A percentile compares a stretch with the other conserved stretches of the same genome.
Evolutionary conservation across 805 yeast genomes (phyloP).

Genomic region (Isabelozyma pseudorhagii): DNA sequence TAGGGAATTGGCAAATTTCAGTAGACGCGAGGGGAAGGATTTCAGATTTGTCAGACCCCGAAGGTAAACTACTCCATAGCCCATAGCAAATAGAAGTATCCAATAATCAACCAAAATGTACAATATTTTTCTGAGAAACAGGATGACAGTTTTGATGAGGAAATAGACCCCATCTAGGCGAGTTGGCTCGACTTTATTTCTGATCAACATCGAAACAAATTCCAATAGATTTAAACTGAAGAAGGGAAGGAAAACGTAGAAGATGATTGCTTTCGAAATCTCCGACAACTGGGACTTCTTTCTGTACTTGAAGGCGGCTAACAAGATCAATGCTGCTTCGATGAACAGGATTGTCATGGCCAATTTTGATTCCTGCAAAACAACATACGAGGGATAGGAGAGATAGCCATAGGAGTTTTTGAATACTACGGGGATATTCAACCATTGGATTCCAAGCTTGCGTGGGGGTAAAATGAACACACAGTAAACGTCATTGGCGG

Average conservation of each 20-base stretch:
- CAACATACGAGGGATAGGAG: slow-evolving; percentile 10
- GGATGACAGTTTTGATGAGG: not conserved
- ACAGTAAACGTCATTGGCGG: not conserved
- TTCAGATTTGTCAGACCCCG: not conserved
- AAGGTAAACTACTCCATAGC: slow-evolving; percentile 29
- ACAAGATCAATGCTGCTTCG: not conserved
- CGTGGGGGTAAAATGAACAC: not conserved
- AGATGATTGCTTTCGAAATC: not conserved
- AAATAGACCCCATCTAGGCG: not conserved
- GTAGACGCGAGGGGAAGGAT: not conserved
- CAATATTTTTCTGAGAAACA: not conserved
- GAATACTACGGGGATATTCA: slow-evolving; percentile 6
- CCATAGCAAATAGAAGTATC: slow-evolving; percentile 15
- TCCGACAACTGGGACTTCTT: not conserved
- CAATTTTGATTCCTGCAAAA: slow-evolving; percentile 12
- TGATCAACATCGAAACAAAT: too few relatives aligned
- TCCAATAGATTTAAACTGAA: too few relatives aligned
- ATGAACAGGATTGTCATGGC: slow-evolving; percentile 10
- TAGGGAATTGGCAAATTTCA: too few relatives aligned
- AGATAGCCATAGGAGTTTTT: slow-evolving; percentile 24
- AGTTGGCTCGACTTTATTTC: not conserved
- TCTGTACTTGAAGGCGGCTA: not conserved
- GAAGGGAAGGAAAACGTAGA: not conserved
- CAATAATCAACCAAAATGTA: not conserved
- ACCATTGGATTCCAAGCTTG: not conserved